Base-by-base conservation (phyloP, 1,284 basidiomycete genomes). In the Somion occarium region DNA sequence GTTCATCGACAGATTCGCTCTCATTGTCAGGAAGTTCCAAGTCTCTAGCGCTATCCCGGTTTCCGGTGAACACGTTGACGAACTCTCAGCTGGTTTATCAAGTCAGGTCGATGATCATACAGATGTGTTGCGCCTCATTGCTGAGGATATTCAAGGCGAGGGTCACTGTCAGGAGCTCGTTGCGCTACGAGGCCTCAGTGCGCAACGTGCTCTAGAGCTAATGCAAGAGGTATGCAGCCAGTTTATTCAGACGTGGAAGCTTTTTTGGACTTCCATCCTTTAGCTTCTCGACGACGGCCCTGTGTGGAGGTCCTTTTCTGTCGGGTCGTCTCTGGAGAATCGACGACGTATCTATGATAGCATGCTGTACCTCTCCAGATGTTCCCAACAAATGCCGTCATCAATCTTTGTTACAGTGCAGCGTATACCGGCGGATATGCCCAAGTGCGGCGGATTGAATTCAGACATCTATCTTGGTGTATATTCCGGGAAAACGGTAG, bases 381-480 rank as follows among this genome's bases (percentile, higher is more conserved):
- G 5, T 3, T 22, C 42, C 22, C 9, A 43, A 11, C 7, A 23
- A 24, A 5, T 43, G n/a, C 42, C 42, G 5, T 5, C 18, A 5
- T 43, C 42, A 5, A 5, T 43, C 5, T 23, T 23, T 43, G 11
- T 43, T 7, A 13, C 13, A 43, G 4, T 19, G 13, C 11, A 3
- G 13, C 5, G 20, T 13, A 3, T 34, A 34, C 15, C 30, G 7
- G 15, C 30, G 15, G 30, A 34, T 34, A 34, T 34, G 15, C 30
- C 30, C 7, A 34, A 7, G 15, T 34, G 30, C 30, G 51, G 51
- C 9, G 48, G 51, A n/a, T 44, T 53, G 7, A 34, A 15, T 22
- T 48, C 51, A 12, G 42, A 53, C 23, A 46, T 53, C 3, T 50
- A 48, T 43, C 23, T 22, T 15, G 51, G 51, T 12, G 11, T 7